Conservation (phyloP, 495 filamentous ascomycete species). For the Penicillium nucicola region DNA sequence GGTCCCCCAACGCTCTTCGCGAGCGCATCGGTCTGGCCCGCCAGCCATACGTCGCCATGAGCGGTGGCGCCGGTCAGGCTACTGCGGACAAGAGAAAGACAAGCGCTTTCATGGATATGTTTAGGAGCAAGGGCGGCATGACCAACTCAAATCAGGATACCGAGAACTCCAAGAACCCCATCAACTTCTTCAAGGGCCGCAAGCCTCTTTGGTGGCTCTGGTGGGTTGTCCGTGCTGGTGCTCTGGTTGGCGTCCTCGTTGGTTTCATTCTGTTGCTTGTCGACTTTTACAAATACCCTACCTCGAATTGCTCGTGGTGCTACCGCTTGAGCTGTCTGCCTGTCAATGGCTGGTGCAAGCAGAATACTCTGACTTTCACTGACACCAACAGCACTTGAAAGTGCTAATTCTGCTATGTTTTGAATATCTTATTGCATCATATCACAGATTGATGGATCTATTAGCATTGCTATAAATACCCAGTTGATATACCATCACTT, state of each 20-base stretch:
- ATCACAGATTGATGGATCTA: not conserved
- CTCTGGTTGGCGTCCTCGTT: constrained; percentile 72
- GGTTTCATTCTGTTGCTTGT: constrained; percentile 81
- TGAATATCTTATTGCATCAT: not conserved
- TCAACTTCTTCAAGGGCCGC: constrained; percentile 85
- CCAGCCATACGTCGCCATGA: constrained; percentile 65
- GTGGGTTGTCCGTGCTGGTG: constrained; percentile 84
- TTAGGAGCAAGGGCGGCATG: constrained; percentile 37
- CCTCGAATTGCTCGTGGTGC: constrained; percentile 80
- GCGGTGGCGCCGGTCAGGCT: constrained; percentile 29
- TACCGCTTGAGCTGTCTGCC: constrained; percentile 88
- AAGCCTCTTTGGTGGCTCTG: constrained; percentile 96
- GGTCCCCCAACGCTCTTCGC: constrained; percentile 78
- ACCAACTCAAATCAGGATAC: constrained; percentile 12
- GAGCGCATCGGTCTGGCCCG: constrained; percentile 64
- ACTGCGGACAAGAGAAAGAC: constrained; percentile 23
- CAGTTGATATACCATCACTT: not conserved
- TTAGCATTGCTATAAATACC: constrained; percentile 14
- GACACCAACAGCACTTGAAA: constrained; percentile 8
- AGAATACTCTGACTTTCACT: constrained; percentile 48
- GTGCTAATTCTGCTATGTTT: not conserved
- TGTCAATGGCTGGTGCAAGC: constrained; percentile 75
- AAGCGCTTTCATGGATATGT: constrained; percentile 29
- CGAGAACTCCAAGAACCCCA: constrained; percentile 54
- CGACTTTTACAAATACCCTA: constrained; percentile 81